Conservation (phyloP, 805 yeast species). For the Candida insectorum region DNA sequence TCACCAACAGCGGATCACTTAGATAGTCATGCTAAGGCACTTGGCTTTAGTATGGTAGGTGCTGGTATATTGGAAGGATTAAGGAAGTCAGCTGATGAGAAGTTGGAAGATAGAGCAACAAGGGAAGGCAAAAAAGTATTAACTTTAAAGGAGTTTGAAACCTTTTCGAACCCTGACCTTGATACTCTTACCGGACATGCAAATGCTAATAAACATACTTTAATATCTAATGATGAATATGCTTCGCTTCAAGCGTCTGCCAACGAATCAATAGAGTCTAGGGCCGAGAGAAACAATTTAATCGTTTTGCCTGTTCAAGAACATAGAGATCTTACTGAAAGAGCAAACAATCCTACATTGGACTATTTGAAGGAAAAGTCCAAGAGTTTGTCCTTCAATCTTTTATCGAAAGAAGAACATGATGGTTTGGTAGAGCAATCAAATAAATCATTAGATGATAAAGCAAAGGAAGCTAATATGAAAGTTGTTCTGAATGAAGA, state of each 20-base stretch:
- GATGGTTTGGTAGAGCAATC: conserved; percentile 1
- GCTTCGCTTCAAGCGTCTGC: conserved; percentile 6
- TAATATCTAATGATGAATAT: conserved; percentile 16
- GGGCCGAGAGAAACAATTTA: conserved; percentile 24
- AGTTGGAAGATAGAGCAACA: conserved; percentile 11
- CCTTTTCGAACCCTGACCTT: conserved; percentile 5
- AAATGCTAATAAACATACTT: conserved; percentile 6
- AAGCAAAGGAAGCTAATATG: conserved; percentile 17
- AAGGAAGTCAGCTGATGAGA: background rate
- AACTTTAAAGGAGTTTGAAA: conserved; percentile 3
- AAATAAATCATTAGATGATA: conserved; percentile 21
- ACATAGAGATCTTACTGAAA: conserved; percentile 21
- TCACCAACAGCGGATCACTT: conserved; percentile 4
- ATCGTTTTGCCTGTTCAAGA: conserved; percentile 20
- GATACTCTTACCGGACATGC: conserved; percentile 15
- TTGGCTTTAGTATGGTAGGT: background rate
- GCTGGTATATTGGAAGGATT: background rate
- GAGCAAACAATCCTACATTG: conserved; percentile 21
- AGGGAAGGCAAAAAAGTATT: conserved; percentile 10
- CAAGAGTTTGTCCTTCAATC: conserved; percentile 1
- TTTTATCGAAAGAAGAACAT: conserved; percentile 12
- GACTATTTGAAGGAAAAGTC: conserved; percentile 27
- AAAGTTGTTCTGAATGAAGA: conserved; percentile 15
- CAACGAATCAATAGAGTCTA: conserved; percentile 12
- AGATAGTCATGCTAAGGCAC: background rate